Percentiles rank a stretch among this genome's conserved stretches.
These are phyloP conservation scores for Sonneratia alba DNA, from an alignment of 345 rosid genomes.

Conservation along the genomic window DNA sequence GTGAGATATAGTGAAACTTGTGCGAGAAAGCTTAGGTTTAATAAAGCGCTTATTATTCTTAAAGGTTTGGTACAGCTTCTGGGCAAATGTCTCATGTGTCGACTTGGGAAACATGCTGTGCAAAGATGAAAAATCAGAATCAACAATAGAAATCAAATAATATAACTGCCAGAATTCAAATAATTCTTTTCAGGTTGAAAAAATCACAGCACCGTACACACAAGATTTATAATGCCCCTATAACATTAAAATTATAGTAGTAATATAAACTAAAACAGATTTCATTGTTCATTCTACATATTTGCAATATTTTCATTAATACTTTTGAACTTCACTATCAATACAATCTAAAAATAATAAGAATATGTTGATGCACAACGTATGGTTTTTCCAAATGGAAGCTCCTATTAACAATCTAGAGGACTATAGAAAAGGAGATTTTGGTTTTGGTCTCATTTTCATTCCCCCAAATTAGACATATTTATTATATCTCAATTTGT, in stretches of 20 bases:
- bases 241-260: not conserved
- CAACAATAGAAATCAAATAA: conserved; percentile 4
- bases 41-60: conserved; percentile 86
- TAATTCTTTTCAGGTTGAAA: not conserved
- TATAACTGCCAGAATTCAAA: not conserved
- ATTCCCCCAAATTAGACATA: no score
- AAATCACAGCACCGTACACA: not conserved
- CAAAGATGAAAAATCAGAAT: conserved; percentile 18
- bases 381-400: no score
- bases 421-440: no score
- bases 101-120: conserved; percentile 97
- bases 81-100: conserved; percentile 97
- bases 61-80: conserved; percentile 96
- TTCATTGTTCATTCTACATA: no score
- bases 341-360: no score
- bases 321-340: no score
- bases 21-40: conserved; percentile 97
- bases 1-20: conserved; percentile 85
- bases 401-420: no score
- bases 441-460: no score
- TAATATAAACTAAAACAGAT: no score
- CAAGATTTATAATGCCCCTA: not conserved
- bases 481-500: no score
- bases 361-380: no score
- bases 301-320: no score